Evolutionary conservation across 75 land plant genomes (phyloP).

Genomic region (Pinus tabuliformis): DNA sequence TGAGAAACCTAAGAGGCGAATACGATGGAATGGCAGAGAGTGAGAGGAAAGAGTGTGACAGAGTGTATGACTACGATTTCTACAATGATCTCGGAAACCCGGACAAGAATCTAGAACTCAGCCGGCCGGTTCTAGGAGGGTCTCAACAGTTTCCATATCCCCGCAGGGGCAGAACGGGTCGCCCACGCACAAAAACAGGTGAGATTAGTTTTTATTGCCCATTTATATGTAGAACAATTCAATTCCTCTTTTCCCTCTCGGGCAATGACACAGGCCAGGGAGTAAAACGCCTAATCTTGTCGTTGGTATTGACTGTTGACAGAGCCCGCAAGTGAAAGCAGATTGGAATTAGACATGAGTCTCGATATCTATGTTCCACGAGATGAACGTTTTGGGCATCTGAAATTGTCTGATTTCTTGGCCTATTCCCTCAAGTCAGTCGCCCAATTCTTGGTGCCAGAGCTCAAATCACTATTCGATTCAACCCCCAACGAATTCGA

Average conservation of each 20-base stretch:
- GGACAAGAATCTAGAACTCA: slow-evolving; percentile 17
- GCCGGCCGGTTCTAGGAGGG: slow-evolving; percentile 46
- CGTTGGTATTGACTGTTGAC: not conserved
- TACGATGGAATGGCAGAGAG: slow-evolving; percentile 18
- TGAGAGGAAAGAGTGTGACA: slow-evolving; percentile 26
- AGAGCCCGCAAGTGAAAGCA: slow-evolving; percentile 69
- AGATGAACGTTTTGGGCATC: slow-evolving; percentile 75
- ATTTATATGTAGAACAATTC: not conserved
- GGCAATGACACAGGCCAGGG: no score
- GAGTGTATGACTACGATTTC: slow-evolving; percentile 50
- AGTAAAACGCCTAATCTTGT: not conserved
- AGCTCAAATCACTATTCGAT: slow-evolving; percentile 31
- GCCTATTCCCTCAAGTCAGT: slow-evolving; percentile 32
- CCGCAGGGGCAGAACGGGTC: slow-evolving; percentile 51
- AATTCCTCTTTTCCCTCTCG: no score
- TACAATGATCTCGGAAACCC: slow-evolving; percentile 60
- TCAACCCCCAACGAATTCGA: slow-evolving; percentile 55
- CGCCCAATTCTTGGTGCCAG: slow-evolving; percentile 34
- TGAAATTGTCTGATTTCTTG: slow-evolving; percentile 63
- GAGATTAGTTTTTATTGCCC: not conserved
- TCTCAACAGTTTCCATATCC: slow-evolving; percentile 42
- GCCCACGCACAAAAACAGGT: slow-evolving; percentile 41
- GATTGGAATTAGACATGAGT: slow-evolving; percentile 22
- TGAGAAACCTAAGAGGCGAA: slow-evolving; percentile 27
- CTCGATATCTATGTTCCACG: slow-evolving; percentile 56